Evolutionary conservation across 148 eudicot genomes (phyloP), one percentile per base, ranked within the genome.

Genomic region (Amaranthus cruentus): DNA sequence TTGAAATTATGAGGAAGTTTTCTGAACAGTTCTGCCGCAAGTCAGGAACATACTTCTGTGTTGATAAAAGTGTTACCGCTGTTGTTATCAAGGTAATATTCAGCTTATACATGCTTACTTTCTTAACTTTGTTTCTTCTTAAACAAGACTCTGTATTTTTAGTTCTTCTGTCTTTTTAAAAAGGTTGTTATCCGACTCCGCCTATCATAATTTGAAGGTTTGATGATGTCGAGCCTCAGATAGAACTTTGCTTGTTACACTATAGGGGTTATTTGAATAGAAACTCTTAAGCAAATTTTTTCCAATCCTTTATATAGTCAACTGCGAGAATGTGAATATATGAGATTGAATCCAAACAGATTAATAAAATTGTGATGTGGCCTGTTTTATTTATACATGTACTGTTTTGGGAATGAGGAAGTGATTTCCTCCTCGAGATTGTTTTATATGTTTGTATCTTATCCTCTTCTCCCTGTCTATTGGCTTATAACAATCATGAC

Each of bases 1-100:
- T 94, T 47, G 97, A 94, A 71, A 85, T 94, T 63, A 94, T 94
- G 97, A 89, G 98, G 85, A 91, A 91, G 76, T 94, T 94, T 72
- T 89, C 98, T 6, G 97, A 94, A 89, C 97, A 91, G 83, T 94
- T 84, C 75, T 94, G 96, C 58, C 92, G 97, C 46, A 91, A 75
- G 84, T 94, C 98, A 0, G 91, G 83, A 49, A 91, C 98, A 44
- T 94, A 87, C 69, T 94, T 94, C 68, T 94, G 98, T 49, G 90
- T 81, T 48, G 96, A 94, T 80, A 91, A 94, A 81, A 87, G 98
- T 60, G 98, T 94, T 73, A 94, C 98, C 13, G 86, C 98, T 57
- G 98, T 94, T 75, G 98, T 94, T 66, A 91, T 94, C 82, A 94
- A 94, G 97, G 97, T 94, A 87, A 43, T 55, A 7, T 54, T 44